A percentile compares a stretch with the other conserved stretches of the same genome.
Evolutionary conservation across 371 early-diverging fungal species (phyloP).

Genomic region (Syncephalastrum contaminatum): DNA sequence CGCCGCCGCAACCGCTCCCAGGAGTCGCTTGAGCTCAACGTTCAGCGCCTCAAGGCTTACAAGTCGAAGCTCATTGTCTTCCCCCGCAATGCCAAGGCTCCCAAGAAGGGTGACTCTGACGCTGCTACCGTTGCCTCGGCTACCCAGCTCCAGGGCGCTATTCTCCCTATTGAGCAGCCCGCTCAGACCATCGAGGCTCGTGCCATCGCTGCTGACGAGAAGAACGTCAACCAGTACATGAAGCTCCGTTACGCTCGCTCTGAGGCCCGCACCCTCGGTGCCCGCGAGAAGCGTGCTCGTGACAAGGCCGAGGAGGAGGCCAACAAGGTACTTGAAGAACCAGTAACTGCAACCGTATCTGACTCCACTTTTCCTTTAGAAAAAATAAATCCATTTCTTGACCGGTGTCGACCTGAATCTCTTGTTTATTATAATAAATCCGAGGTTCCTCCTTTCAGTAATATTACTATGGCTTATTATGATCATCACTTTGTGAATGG

Average conservation of each 20-base stretch:
- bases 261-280: conserved; percentile 80
- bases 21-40: conserved; percentile 95
- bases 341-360: background rate
- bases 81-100: conserved; percentile 89
- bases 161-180: conserved; percentile 77
- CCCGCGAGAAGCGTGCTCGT: conserved; percentile 80
- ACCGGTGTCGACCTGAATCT: background rate
- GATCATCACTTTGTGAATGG: background rate
- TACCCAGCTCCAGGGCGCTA: conserved; percentile 70
- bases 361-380: conserved; percentile 4
- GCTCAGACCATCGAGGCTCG: conserved; percentile 74
- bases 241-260: conserved; percentile 91
- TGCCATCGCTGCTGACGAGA: conserved; percentile 85
- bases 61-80: conserved; percentile 91
- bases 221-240: conserved; percentile 77
- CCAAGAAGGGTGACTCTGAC: conserved; percentile 77
- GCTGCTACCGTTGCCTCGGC: conserved; percentile 69
- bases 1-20: conserved; percentile 97
- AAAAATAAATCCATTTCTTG: conserved; percentile 15
- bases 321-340: conserved; percentile 58
- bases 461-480: conserved; percentile 2
- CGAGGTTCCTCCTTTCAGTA: conserved; percentile 1
- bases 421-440: conserved; percentile 4
- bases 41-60: conserved; percentile 97
- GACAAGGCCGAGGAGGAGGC: conserved; percentile 86